Base-by-base conservation (phyloP, 2,329 filamentous ascomycete species). In the Epichloe aotearoae region DNA sequence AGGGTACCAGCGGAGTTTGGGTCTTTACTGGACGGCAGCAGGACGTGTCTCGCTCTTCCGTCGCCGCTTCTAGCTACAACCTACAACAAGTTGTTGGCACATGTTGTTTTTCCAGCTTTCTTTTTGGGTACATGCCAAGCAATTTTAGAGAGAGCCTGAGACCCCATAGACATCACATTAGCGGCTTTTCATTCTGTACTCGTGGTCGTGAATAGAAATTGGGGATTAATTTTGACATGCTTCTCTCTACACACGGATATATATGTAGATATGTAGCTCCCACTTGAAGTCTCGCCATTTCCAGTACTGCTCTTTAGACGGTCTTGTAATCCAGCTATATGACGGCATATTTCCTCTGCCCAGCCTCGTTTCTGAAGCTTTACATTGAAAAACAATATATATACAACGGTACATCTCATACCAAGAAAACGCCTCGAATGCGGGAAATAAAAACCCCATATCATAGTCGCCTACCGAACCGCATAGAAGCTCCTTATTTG, bases 101-200 rank as follows among this genome's bases (percentile, higher is more conserved):
- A 53, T 58, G 53, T 50, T 52, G 55, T 52, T n/a, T 41, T 11
- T 19, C 14, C 47, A 39, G 15, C 19, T 17, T 20, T 30, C 37
- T 11, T 12, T 38, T 36, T 50, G 33, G 30, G 33, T 49, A 38
- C 19, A 44, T 44, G 40, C 12, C 37, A 14, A 33, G 37, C 30
- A 20, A 36, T 41, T 42, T 41, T 46, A 37, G 37, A 37, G 37
- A n/a, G 49, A 12, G 11, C 43, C 17, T 42, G n/a, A 17, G 8
- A 37, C 6, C n/a, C 33, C 40, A 43, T 26, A 38, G 17, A 6
- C 40, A 44, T 26, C 10, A 17, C 23, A n/a, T 19, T 11, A 40
- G 19, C 40, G 40, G 36, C 19, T 37, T 33, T 38, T 14, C n/a
- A 26, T 20, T 20, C 6, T 42, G 19, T 8, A 42, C 20, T 12